A percentile compares a stretch with the other conserved stretches of the same genome.
Evolutionary conservation across 2,329 filamentous ascomycete genomes (phyloP).

Genomic region (Alternaria triticina): DNA sequence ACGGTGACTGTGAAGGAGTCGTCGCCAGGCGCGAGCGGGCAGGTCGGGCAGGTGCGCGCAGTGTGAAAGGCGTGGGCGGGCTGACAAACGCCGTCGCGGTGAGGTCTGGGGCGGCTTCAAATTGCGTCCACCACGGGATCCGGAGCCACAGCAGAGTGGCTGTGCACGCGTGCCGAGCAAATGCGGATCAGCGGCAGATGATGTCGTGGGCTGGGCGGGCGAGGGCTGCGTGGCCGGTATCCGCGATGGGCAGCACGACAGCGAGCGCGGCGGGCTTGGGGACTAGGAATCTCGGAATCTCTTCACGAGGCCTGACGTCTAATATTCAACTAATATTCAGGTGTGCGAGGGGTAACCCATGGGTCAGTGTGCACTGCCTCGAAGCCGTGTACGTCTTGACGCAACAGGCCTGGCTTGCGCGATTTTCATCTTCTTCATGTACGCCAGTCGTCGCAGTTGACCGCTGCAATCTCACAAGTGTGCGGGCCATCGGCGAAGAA

Average conservation of each 20-base stretch:
- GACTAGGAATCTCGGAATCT: neutral
- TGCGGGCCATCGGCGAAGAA: neutral
- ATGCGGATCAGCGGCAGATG: conserved; percentile 3
- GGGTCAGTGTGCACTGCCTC: conserved; percentile 13
- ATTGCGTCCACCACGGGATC: conserved; percentile 1
- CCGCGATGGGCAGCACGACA: conserved; percentile 3
- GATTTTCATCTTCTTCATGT: conserved; percentile 14
- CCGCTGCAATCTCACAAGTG: conserved; percentile 6
- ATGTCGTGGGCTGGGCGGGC: conserved; percentile 7
- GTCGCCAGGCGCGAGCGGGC: conserved; percentile 3
- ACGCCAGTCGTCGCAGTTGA: conserved; percentile 16
- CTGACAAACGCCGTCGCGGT: conserved; percentile 17
- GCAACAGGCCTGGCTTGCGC: conserved; percentile 16
- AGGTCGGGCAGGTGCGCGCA: conserved; percentile 4
- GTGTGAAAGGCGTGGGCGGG: neutral
- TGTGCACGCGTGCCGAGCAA: conserved; percentile 11
- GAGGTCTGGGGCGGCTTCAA: conserved; percentile 2
- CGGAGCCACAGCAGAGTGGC: conserved; percentile 12
- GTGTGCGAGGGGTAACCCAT: conserved; percentile 12
- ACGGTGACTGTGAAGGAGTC: conserved; percentile 28
- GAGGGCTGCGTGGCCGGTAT: conserved; percentile 3
- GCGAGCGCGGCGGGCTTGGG: neutral
- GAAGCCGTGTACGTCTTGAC: conserved; percentile 12
- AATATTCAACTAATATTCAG: conserved; percentile 13
- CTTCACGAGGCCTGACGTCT: neutral